These are phyloP conservation scores for Penicillium sclerotigenum DNA, from an alignment of 2,329 filamentous ascomycete genomes.

Conservation along the genomic window DNA sequence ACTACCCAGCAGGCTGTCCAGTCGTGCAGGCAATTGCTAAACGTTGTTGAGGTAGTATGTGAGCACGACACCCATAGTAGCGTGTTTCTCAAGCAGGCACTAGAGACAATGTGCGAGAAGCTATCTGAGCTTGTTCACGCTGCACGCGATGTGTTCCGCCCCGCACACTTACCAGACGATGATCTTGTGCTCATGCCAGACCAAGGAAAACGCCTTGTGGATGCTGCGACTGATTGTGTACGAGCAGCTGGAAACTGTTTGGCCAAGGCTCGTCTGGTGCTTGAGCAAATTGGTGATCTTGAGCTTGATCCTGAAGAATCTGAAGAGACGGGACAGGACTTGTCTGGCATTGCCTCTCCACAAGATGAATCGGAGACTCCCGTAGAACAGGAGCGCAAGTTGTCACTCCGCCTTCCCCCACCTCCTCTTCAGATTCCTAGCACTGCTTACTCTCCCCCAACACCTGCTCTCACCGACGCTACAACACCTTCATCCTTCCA, in stretches of 20 bases:
- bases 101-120: conserved; percentile 72
- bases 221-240: conserved; percentile 81
- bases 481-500: conserved; percentile 40
- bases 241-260: conserved; percentile 89
- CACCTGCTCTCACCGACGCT: conserved; percentile 37
- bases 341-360: conserved; percentile 15
- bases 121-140: conserved; percentile 78
- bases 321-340: conserved; percentile 9
- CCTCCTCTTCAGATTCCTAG: conserved; percentile 47
- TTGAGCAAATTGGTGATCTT: conserved; percentile 88
- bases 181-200: conserved; percentile 78
- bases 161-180: conserved; percentile 63
- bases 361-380: conserved; percentile 19
- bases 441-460: conserved; percentile 31
- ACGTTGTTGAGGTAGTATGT: conserved; percentile 77
- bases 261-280: conserved; percentile 75
- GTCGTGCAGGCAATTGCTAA: conserved; percentile 74
- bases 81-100: conserved; percentile 64
- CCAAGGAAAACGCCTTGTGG: conserved; percentile 70
- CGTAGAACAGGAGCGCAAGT: conserved; percentile 24
- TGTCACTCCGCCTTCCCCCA: conserved; percentile 43
- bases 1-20: conserved; percentile 80
- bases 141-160: conserved; percentile 73
- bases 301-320: conserved; percentile 65
- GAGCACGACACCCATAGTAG: conserved; percentile 69